phyloP scores from a whole-genome alignment of 805 yeast genomes.

The Phaffomyces antillensis region DNA sequence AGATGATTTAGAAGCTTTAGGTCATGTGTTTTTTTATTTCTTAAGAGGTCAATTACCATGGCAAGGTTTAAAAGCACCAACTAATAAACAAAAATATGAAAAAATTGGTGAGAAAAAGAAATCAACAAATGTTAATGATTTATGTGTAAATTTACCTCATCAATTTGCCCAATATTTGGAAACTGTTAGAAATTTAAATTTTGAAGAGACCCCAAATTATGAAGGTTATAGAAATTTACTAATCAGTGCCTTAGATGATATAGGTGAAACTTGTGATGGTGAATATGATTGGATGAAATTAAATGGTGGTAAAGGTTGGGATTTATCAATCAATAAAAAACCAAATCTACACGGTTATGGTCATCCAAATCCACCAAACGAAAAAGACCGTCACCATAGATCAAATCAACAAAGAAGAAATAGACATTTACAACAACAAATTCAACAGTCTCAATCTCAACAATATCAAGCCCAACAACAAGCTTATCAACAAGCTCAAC shows the following conservation, averaged over 20 bases:
- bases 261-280: conserved; percentile 56
- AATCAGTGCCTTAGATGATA: conserved; percentile 48
- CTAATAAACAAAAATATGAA: conserved; percentile 77
- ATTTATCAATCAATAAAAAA: conserved; percentile 63
- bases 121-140: conserved; percentile 53
- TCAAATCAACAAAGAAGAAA: conserved; percentile 22
- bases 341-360: conserved; percentile 82
- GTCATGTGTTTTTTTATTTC: conserved; percentile 77
- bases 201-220: conserved; percentile 78
- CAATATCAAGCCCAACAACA: conserved; percentile 15
- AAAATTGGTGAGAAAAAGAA: conserved; percentile 79
- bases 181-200: conserved; percentile 59
- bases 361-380: conserved; percentile 47
- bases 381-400: conserved; percentile 24
- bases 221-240: conserved; percentile 56
- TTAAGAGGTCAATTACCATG: conserved; percentile 76
- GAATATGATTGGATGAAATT: conserved; percentile 78
- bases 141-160: conserved; percentile 56
- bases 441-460: conserved; percentile 16
- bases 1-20: conserved; percentile 76
- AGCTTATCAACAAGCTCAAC: conserved; percentile 12
- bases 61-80: conserved; percentile 87
- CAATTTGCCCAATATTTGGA: conserved; percentile 71
- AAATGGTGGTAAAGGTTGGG: conserved; percentile 80
- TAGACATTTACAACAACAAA: conserved; percentile 23